Base-by-base conservation (phyloP, 1,284 basidiomycete species). In the Moesziomyces sp. region DNA sequence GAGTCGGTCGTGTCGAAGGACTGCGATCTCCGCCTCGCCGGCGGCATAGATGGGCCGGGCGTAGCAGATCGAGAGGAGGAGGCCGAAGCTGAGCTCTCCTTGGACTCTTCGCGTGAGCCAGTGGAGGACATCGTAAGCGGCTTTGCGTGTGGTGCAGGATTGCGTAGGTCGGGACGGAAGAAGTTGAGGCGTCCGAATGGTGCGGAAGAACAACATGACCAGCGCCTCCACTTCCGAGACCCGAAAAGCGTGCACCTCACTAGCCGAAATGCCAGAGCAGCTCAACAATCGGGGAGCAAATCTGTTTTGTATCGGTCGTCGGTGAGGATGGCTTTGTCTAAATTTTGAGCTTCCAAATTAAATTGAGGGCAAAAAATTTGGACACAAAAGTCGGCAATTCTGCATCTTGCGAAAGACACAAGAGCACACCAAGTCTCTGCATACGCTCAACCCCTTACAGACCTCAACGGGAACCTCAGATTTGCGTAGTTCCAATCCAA, bases 1-100 rank as follows among this genome's bases (percentile, higher is more conserved):
- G 56, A 58, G 16, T 62, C 59, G 45, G 52, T 46, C 0, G 60
- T 63, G 24, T 63, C 60, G 49, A 69, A 69, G 0, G 60, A 59
- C 21, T 49, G 66, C 0, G 66, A 69, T 42, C 66, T 24, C 21
- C 52, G 42, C 33, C 56, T 58, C 9, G 48, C 35, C 3, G 30
- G 30, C 9, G 46, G 59, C 30, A 52, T 16, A 3, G 43, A 33
- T 10, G 59, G 59, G 1, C 59, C 59, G 18, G 59, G 59, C 9
- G 52, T 51, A 5, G 51, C 42, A 33, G 66, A 62, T 6, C 48
- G 30, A 21, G 59, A 68, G 1, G 50, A 42, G 2, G 33, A 44
- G 13, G 33, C 24, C 14, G 58, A 11, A 5, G 24, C n/a, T 5
- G 13, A 30, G 1, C 8, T 10, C 24, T 30, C 23, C n/a, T 7